Evolutionary conservation across 176 grass and related monocot species (phyloP).

Genomic region (Tuctoria greenei): DNA sequence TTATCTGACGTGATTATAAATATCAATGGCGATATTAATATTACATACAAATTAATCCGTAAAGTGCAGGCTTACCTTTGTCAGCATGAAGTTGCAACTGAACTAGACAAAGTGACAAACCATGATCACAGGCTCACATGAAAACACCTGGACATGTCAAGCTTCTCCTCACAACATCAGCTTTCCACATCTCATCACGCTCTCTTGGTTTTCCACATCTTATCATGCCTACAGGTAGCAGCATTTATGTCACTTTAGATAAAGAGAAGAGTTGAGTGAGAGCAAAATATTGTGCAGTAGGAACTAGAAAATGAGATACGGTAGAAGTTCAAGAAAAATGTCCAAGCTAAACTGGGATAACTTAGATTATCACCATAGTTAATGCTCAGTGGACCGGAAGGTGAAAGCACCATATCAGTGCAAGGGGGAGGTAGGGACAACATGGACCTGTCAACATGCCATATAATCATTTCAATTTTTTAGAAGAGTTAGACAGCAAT

Average conservation of each 20-base stretch:
- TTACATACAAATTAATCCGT: not conserved
- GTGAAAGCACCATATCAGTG: not conserved
- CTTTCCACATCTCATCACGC: not conserved
- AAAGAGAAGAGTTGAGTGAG: not conserved
- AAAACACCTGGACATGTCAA: not conserved
- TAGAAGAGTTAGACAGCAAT: not conserved
- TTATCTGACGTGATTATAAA: not conserved
- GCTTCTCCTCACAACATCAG: not conserved
- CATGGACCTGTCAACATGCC: not conserved
- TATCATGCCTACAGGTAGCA: slow-evolving; percentile 11
- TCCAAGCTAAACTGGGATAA: not conserved
- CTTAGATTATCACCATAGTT: slow-evolving; percentile 3
- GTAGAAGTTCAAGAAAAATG: not conserved
- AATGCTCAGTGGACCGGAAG: not conserved
- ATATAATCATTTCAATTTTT: slow-evolving; percentile 5
- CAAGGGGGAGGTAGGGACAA: not conserved
- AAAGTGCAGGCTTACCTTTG: not conserved
- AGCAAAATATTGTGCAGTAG: not conserved
- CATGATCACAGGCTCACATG: not conserved
- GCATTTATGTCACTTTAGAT: not conserved
- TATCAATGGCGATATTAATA: not conserved
- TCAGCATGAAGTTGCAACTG: not conserved
- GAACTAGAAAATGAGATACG: not conserved
- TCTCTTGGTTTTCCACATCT: not conserved
- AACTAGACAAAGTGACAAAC: not conserved